phyloP scores from a whole-genome alignment of 148 eudicot genomes.

The Silene uniflora region DNA sequence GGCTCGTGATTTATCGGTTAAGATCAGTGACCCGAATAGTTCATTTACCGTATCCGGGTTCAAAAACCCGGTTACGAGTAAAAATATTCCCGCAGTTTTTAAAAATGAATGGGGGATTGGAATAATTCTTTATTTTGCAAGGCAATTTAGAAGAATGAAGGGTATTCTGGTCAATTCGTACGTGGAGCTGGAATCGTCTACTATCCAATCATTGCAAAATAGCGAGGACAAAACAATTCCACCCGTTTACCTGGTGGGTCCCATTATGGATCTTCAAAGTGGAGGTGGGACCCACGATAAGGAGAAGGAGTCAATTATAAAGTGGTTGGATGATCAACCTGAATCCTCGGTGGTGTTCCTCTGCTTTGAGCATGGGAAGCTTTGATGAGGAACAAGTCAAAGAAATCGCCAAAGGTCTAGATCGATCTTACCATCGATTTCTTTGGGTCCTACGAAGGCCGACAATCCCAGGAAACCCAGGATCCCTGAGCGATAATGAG shows the following conservation, averaged over 20 bases:
- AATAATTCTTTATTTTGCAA: background rate
- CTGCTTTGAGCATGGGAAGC: constrained; percentile 58
- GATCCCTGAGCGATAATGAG: background rate
- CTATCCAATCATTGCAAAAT: constrained; percentile 21
- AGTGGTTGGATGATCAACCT: constrained; percentile 54
- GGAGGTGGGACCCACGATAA: constrained; percentile 3
- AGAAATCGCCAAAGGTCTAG: constrained; percentile 53
- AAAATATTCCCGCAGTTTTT: constrained; percentile 5
- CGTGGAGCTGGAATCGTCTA: constrained; percentile 27
- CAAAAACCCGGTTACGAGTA: constrained; percentile 8
- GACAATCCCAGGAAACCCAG: background rate
- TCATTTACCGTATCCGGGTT: constrained; percentile 23
- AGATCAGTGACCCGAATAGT: constrained; percentile 10
- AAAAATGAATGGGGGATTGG: constrained; percentile 16
- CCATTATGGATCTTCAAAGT: constrained; percentile 31
- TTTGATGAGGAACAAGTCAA: constrained; percentile 36
- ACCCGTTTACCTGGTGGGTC: constrained; percentile 46
- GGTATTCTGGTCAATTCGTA: constrained; percentile 55
- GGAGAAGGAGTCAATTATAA: constrained; percentile 16
- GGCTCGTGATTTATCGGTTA: background rate
- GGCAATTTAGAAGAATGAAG: constrained; percentile 25
- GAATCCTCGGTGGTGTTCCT: constrained; percentile 44
- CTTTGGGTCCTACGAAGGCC: constrained; percentile 34
- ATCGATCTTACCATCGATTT: constrained; percentile 35
- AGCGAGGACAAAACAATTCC: constrained; percentile 14